A percentile compares a stretch with the other conserved stretches of the same genome.
Evolutionary conservation across 164 flowering plant genomes (phyloP).

Genomic region (Magnolia changhungtana): DNA sequence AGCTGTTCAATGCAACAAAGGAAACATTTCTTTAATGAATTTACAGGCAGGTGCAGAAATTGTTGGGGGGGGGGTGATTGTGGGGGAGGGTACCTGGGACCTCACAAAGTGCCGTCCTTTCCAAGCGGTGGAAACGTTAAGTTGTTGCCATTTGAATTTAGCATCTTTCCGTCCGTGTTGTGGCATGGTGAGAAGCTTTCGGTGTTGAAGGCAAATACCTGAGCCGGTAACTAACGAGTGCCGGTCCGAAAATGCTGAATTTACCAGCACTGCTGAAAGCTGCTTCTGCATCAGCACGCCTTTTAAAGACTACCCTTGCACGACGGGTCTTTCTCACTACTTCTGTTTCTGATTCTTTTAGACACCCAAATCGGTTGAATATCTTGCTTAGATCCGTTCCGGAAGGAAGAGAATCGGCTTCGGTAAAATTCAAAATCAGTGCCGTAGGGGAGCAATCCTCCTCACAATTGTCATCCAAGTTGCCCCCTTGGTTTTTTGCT

Average conservation of each 20-base stretch:
- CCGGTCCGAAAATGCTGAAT: slow-evolving; percentile 77
- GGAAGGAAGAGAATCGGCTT: slow-evolving; percentile 63
- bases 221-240: slow-evolving; percentile 70
- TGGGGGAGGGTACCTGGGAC: neutral
- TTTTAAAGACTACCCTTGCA: slow-evolving; percentile 72
- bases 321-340: slow-evolving; percentile 51
- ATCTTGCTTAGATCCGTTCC: slow-evolving; percentile 48
- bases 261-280: slow-evolving; percentile 91
- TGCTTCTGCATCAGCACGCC: slow-evolving; percentile 63
- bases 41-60: neutral
- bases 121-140: neutral
- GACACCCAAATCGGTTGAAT: slow-evolving; percentile 60
- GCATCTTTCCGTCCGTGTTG: slow-evolving; percentile 25
- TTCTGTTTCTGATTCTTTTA: slow-evolving; percentile 45
- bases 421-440: slow-evolving; percentile 53
- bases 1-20: neutral
- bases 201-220: slow-evolving; percentile 33
- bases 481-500: neutral
- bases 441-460: slow-evolving; percentile 51
- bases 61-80: too few species aligned
- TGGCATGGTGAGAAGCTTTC: slow-evolving; percentile 25
- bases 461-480: slow-evolving; percentile 15
- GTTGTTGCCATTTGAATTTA: slow-evolving; percentile 1
- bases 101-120: neutral
- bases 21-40: neutral